Evolutionary conservation across 2,329 filamentous ascomycete genomes (phyloP), one percentile per base, ranked within the genome.

Genomic region (Cryphonectria nitschkei): DNA sequence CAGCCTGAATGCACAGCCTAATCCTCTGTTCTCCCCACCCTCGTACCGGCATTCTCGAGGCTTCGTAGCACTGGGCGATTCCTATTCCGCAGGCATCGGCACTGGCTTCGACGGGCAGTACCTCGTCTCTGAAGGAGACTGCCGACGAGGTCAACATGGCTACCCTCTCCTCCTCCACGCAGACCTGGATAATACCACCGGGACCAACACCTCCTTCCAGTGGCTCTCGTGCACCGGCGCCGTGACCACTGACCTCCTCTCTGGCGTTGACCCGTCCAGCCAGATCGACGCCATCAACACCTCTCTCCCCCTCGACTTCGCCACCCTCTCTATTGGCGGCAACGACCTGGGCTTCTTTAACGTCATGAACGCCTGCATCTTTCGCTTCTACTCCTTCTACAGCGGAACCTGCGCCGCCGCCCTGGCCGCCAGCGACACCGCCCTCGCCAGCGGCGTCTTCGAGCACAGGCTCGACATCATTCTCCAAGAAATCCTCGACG

Each of bases 261-360:
- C 78, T 0, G 79, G 79, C 68, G 75, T n/a, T 37, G 26, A 61
- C 9, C 26, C 77, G 22, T 72, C 74, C 37, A 82, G 82, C 72
- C 84, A 85, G 76, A 77, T 85, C 68, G 83, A 84, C 71, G 71
- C 72, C 19, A 78, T 85, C 75, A 81, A 84, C 75, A 76, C 76
- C 5, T 79, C 81, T 11, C 72, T 76, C 0, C 80, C 79, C 1
- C 75, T 77, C 32, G 81, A 83, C 74, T 84, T 85, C 72, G 82
- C 82, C 3, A 79, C 84, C 0, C 77, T 85, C 7, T 84, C 83
- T n/a, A 78, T 85, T 43, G 84, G 83, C 63, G 83, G 84, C 22
- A 85, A 85, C 75, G 84, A 85, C 73, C 79, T 85, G 11, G 84
- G 83, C 73, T 85, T 85, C 78, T 85, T 84, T 73, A 81, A 82